Percentiles rank a stretch among this genome's conserved stretches.
Conservation (phyloP, 2,329 filamentous ascomycete species). For the Penicillium sclerotigenum region DNA sequence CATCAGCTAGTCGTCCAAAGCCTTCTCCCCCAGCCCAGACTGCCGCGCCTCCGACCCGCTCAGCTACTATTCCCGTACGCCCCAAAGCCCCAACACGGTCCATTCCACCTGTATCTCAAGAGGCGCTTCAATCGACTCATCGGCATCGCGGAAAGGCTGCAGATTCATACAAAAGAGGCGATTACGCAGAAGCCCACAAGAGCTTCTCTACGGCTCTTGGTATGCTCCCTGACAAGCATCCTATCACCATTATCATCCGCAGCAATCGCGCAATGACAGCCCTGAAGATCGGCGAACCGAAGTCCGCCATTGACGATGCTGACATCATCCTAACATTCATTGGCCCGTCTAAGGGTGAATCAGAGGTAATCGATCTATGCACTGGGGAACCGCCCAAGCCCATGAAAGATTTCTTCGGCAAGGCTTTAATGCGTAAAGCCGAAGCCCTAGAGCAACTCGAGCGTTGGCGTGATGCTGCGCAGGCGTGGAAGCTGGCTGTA, state of each 20-base stretch:
- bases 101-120: constrained; percentile 64
- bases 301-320: constrained; percentile 79
- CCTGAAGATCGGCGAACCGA: constrained; percentile 87
- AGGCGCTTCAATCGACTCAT: constrained; percentile 71
- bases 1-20: constrained; percentile 30
- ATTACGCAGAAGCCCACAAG: constrained; percentile 81
- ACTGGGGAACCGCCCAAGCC: constrained; percentile 67
- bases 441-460: constrained; percentile 95
- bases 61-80: constrained; percentile 45
- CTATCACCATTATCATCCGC: constrained; percentile 80
- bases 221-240: constrained; percentile 73
- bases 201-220: constrained; percentile 76
- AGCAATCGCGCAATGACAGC: constrained; percentile 88
- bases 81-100: constrained; percentile 50
- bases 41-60: constrained; percentile 42
- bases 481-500: constrained; percentile 77
- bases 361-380: constrained; percentile 71
- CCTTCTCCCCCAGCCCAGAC: constrained; percentile 37
- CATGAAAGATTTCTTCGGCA: constrained; percentile 91
- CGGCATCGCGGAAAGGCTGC: constrained; percentile 75
- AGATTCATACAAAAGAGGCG: constrained; percentile 88
- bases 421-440: constrained; percentile 89
- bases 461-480: constrained; percentile 79
- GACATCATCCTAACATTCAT: constrained; percentile 78
- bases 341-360: constrained; percentile 72